phyloP scores from a whole-genome alignment of 2,329 filamentous ascomycete species.

The Penicillium glabrum region DNA sequence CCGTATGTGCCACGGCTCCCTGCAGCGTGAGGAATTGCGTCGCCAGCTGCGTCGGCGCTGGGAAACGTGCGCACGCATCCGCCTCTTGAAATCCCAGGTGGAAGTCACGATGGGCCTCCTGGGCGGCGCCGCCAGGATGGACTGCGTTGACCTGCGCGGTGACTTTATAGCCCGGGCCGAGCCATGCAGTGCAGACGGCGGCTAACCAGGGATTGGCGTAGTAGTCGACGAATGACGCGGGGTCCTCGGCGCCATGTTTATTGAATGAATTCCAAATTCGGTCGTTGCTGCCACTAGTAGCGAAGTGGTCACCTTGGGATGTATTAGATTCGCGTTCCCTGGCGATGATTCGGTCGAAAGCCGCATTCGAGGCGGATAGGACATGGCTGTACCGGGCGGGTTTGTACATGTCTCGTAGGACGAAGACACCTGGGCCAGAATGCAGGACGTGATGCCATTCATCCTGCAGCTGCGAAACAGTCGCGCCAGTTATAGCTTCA shows the following conservation, averaged over 20 bases:
- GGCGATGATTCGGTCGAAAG: slow-evolving; percentile 52
- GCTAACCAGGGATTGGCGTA: slow-evolving; percentile 62
- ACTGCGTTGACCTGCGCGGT: slow-evolving; percentile 66
- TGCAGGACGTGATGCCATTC: slow-evolving; percentile 61
- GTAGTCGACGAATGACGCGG: slow-evolving; percentile 56
- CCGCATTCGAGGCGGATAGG: slow-evolving; percentile 49
- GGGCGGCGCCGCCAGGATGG: slow-evolving; percentile 57
- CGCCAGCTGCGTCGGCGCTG: slow-evolving; percentile 54
- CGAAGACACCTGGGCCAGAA: slow-evolving; percentile 59
- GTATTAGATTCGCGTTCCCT: slow-evolving; percentile 38
- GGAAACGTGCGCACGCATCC: slow-evolving; percentile 49
- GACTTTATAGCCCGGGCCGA: slow-evolving; percentile 60
- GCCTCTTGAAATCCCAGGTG: slow-evolving; percentile 63
- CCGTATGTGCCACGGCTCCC: slow-evolving; percentile 62
- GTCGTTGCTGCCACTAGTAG: slow-evolving; percentile 55
- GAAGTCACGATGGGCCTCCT: slow-evolving; percentile 62
- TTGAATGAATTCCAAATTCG: slow-evolving; percentile 67
- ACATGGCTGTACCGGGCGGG: slow-evolving; percentile 34
- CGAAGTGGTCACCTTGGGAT: slow-evolving; percentile 61
- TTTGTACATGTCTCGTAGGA: slow-evolving; percentile 54
- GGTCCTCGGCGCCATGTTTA: slow-evolving; percentile 58
- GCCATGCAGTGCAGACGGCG: slow-evolving; percentile 55
- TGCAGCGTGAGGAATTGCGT: slow-evolving; percentile 62
- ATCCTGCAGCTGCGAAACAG: slow-evolving; percentile 52
- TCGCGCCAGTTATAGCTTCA: slow-evolving; percentile 24